Conservation (phyloP, 192 early-diverging fungal species). For the Linnemannia exigua region DNA sequence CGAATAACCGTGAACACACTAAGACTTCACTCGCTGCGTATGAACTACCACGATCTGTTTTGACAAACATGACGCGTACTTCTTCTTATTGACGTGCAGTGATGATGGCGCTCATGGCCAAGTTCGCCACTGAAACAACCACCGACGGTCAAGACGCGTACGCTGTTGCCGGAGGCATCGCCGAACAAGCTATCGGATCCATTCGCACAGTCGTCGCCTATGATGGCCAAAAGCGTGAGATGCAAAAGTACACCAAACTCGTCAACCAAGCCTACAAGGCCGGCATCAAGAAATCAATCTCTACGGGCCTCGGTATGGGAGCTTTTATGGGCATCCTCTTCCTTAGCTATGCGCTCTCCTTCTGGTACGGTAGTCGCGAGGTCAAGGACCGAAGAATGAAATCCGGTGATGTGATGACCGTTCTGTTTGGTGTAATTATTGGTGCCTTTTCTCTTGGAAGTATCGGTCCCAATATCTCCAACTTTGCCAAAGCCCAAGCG, state of each 20-base stretch:
- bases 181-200: slow-evolving; percentile 86
- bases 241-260: slow-evolving; percentile 70
- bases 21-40: not conserved
- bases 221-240: slow-evolving; percentile 80
- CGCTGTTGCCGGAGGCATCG: slow-evolving; percentile 89
- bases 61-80: not conserved
- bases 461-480: slow-evolving; percentile 78
- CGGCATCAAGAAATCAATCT: slow-evolving; percentile 74
- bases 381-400: slow-evolving; percentile 23
- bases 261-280: slow-evolving; percentile 72
- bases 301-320: slow-evolving; percentile 65
- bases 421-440: slow-evolving; percentile 92
- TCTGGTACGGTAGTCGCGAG: slow-evolving; percentile 81
- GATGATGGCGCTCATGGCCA: slow-evolving; percentile 31
- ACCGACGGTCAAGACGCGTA: slow-evolving; percentile 74
- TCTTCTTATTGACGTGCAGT: not conserved
- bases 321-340: not conserved
- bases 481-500: slow-evolving; percentile 83
- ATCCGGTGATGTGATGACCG: slow-evolving; percentile 75
- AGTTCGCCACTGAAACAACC: slow-evolving; percentile 29
- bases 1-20: not conserved
- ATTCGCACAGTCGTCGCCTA: slow-evolving; percentile 95
- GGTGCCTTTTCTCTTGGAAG: slow-evolving; percentile 65
- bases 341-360: slow-evolving; percentile 64
- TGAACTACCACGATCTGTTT: not conserved